These are phyloP conservation scores for Dendrobium huoshanense DNA, from an alignment of 106 monocot species.

Conservation along the genomic window DNA sequence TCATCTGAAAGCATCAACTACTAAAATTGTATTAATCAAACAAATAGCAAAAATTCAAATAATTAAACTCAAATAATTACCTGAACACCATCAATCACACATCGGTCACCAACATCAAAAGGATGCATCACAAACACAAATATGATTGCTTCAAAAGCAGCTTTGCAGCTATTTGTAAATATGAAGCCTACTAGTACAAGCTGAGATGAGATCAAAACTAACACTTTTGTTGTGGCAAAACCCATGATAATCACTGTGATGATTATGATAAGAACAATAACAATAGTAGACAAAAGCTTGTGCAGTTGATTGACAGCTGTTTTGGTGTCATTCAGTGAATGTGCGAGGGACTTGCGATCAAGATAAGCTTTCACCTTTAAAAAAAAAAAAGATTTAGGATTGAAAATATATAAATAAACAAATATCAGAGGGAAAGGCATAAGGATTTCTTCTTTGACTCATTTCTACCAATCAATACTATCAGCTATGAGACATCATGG, in stretches of 20 bases:
- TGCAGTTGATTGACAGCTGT: conserved; percentile 85
- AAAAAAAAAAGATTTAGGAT: not conserved
- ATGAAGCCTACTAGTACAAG: conserved; percentile 70
- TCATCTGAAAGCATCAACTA: conserved; percentile 47
- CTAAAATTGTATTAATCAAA: not conserved
- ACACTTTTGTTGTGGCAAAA: conserved; percentile 72
- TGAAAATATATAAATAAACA: not conserved
- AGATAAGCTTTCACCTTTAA: conserved; percentile 76
- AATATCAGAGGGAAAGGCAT: not conserved
- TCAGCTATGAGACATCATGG: not conserved
- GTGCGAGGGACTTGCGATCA: conserved; percentile 76
- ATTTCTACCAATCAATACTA: too few relatives aligned
- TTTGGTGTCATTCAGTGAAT: conserved; percentile 86
- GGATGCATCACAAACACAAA: conserved; percentile 98
- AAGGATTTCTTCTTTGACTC: too few relatives aligned
- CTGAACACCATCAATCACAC: conserved; percentile 83
- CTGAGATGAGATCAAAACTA: conserved; percentile 84
- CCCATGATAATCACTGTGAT: conserved; percentile 67
- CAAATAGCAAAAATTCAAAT: not conserved
- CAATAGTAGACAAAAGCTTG: conserved; percentile 40
- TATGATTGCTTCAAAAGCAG: conserved; percentile 72
- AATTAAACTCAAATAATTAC: conserved; percentile 22
- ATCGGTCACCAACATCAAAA: conserved; percentile 96
- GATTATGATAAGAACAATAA: conserved; percentile 40
- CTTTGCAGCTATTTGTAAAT: conserved; percentile 92